Percentiles rank a stretch among this genome's conserved stretches.
Evolutionary conservation across 1,284 basidiomycete genomes (phyloP).

Genomic region (Cerioporus squamosus): DNA sequence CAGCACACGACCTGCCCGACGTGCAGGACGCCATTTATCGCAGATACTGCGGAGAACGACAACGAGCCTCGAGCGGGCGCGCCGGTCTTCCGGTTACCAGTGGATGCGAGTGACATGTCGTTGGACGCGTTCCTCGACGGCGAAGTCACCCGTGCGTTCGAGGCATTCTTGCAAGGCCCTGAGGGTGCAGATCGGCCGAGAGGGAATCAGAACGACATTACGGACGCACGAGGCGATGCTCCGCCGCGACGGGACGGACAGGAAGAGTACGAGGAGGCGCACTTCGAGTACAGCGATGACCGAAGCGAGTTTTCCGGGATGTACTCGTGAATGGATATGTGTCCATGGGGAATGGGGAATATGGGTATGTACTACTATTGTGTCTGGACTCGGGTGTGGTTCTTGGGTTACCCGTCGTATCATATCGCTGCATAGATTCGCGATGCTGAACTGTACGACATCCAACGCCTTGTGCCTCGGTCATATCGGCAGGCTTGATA

Average conservation of each 20-base stretch:
- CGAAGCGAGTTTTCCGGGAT: slow-evolving; percentile 23
- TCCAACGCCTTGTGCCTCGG: too few relatives aligned
- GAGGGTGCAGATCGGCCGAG: too few relatives aligned
- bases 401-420: too few relatives aligned
- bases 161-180: not conserved
- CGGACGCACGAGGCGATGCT: not conserved
- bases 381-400: too few relatives aligned
- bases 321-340: slow-evolving; percentile 28
- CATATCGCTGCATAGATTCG: not conserved
- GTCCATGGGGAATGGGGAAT: too few relatives aligned
- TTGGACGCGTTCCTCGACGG: slow-evolving; percentile 2
- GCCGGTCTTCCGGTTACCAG: not conserved
- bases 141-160: not conserved
- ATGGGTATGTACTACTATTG: too few relatives aligned
- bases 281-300: slow-evolving; percentile 17
- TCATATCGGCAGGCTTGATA: too few relatives aligned
- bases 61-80: not conserved
- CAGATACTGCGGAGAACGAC: not conserved
- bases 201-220: too few relatives aligned
- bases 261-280: not conserved
- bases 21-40: slow-evolving; percentile 26
- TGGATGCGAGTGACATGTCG: not conserved
- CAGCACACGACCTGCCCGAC: slow-evolving; percentile 28
- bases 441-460: not conserved
- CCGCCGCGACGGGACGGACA: not conserved